phyloP scores from a whole-genome alignment of 306 rosid species.

The Lithocarpus polystachyus region DNA sequence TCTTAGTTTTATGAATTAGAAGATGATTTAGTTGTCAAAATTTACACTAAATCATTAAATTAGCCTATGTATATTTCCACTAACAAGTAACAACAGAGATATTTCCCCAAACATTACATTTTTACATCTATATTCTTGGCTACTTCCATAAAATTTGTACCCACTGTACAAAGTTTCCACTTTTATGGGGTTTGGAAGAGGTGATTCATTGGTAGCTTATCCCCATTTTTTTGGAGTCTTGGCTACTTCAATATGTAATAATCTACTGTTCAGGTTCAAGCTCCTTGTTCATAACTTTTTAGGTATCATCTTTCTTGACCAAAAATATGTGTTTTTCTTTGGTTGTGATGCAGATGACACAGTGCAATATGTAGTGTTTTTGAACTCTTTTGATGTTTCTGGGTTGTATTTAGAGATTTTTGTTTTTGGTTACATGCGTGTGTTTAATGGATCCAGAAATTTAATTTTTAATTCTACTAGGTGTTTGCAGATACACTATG shows the following conservation, averaged over 20 bases:
- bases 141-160: too few relatives aligned
- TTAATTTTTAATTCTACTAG: slow-evolving; percentile 11
- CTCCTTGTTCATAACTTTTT: background rate
- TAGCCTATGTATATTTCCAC: background rate
- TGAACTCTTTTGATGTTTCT: background rate
- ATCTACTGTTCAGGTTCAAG: background rate
- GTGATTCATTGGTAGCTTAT: too few relatives aligned
- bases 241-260: background rate
- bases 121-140: too few relatives aligned
- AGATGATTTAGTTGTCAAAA: background rate
- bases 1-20: background rate
- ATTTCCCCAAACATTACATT: background rate
- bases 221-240: background rate
- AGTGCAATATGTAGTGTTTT: background rate
- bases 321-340: background rate
- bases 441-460: background rate
- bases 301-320: background rate
- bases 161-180: too few relatives aligned
- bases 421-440: background rate
- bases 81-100: background rate
- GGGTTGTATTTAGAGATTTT: slow-evolving; percentile 4
- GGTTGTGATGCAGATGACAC: background rate
- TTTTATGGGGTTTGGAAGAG: too few relatives aligned
- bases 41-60: background rate
- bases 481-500: slow-evolving; percentile 80